A percentile compares a stretch with the other conserved stretches of the same genome.
Evolutionary conservation across 2,329 filamentous ascomycete species (phyloP).

Genomic region (Ascocoryne sarcoides): DNA sequence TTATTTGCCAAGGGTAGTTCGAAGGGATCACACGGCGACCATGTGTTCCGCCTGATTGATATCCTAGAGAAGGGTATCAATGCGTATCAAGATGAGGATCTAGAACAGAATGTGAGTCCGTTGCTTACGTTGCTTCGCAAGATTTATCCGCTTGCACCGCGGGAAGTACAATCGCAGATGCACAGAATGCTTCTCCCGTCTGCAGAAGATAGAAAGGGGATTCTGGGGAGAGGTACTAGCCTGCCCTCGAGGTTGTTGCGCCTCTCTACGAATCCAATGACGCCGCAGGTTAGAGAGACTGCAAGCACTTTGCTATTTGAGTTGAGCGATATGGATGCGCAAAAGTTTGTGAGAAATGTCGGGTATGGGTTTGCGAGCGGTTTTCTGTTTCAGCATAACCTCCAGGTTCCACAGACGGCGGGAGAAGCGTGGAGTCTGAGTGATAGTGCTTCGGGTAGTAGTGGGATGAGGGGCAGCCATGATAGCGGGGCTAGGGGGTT

Average conservation of each 20-base stretch:
- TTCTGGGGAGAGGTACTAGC: slow-evolving; percentile 67
- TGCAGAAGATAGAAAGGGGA: slow-evolving; percentile 63
- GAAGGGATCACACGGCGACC: slow-evolving; percentile 31
- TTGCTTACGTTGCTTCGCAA: slow-evolving; percentile 65
- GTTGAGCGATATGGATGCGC: slow-evolving; percentile 71
- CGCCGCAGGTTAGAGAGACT: slow-evolving; percentile 62
- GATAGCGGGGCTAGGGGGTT: slow-evolving; percentile 10
- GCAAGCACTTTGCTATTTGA: slow-evolving; percentile 80
- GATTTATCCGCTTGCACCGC: slow-evolving; percentile 61
- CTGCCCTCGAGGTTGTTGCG: slow-evolving; percentile 69
- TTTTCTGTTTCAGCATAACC: slow-evolving; percentile 76
- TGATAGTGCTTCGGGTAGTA: slow-evolving; percentile 18
- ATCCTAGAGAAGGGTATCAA: slow-evolving; percentile 61
- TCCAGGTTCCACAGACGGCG: slow-evolving; percentile 63
- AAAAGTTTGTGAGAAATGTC: slow-evolving; percentile 78
- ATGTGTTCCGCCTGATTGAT: slow-evolving; percentile 57
- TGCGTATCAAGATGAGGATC: slow-evolving; percentile 55
- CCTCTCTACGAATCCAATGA: slow-evolving; percentile 64
- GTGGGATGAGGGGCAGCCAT: slow-evolving; percentile 19
- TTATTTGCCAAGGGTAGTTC: slow-evolving; percentile 59
- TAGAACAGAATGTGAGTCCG: slow-evolving; percentile 64
- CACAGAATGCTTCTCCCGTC: slow-evolving; percentile 64
- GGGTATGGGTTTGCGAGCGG: slow-evolving; percentile 92
- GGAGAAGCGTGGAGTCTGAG: slow-evolving; percentile 42
- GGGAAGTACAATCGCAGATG: slow-evolving; percentile 52